Percentiles rank a stretch among this genome's conserved stretches.
These are phyloP conservation scores for Kuraishia ogatae DNA, from an alignment of 805 yeast species.

Conservation along the genomic window DNA sequence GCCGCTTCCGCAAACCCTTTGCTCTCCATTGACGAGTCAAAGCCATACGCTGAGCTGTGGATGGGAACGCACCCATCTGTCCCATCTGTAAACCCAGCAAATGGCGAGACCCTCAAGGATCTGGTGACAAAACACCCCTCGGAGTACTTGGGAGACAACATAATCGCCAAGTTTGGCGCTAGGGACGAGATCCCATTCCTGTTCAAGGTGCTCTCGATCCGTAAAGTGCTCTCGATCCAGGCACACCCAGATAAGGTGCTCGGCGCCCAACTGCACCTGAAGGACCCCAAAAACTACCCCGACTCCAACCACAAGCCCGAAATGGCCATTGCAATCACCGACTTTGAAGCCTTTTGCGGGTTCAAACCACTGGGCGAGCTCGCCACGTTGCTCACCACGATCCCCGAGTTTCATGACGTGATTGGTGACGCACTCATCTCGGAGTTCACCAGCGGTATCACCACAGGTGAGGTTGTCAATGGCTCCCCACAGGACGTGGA, in stretches of 20 bases:
- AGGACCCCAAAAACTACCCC: conserved; percentile 91
- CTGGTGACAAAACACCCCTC: conserved; percentile 54
- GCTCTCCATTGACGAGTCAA: conserved; percentile 54
- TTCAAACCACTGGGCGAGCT: conserved; percentile 85
- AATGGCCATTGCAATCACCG: conserved; percentile 96
- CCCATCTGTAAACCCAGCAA: conserved; percentile 56
- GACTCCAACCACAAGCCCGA: conserved; percentile 99
- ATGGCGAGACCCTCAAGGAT: conserved; percentile 57
- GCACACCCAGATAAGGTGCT: conserved; percentile 94
- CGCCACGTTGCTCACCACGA: conserved; percentile 52
- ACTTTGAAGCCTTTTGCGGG: conserved; percentile 96
- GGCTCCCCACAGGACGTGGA: conserved; percentile 43
- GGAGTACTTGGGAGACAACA: conserved; percentile 44
- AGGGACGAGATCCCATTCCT: conserved; percentile 76
- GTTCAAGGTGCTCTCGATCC: conserved; percentile 89
- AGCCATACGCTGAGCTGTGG: conserved; percentile 97
- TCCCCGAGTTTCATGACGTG: conserved; percentile 70
- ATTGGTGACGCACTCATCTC: conserved; percentile 56
- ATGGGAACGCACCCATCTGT: conserved; percentile 98
- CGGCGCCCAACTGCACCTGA: conserved; percentile 64
- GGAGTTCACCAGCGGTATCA: conserved; percentile 43
- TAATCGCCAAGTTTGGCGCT: conserved; percentile 60
- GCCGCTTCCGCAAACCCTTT: conserved; percentile 63
- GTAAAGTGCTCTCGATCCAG: conserved; percentile 89
- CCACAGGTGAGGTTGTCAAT: conserved; percentile 27